phyloP scores from a whole-genome alignment of 495 filamentous ascomycete species.

The Coniosporium apollinis region DNA sequence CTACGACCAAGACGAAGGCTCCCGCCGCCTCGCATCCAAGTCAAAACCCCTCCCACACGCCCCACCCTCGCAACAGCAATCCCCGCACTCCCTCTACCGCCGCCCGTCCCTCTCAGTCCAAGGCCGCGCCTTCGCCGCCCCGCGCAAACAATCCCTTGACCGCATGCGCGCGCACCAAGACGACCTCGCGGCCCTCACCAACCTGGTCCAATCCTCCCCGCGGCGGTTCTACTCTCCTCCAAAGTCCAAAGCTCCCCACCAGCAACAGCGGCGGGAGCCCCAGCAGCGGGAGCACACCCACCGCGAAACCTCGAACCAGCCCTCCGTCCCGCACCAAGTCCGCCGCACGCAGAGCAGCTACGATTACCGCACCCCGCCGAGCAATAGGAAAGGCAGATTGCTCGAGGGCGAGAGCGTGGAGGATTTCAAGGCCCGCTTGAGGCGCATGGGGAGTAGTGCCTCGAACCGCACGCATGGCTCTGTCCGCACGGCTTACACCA shows the following conservation, averaged over 20 bases:
- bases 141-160: constrained; percentile 22
- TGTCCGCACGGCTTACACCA: too few species aligned
- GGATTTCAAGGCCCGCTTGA: constrained; percentile 7
- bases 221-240: constrained; percentile 10
- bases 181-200: constrained; percentile 16
- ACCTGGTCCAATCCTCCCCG: constrained; percentile 18
- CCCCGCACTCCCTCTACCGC: constrained; percentile 4
- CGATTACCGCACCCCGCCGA: constrained; percentile 18
- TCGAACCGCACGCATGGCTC: constrained; percentile 10
- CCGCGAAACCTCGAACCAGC: neutral
- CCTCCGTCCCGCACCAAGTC: neutral
- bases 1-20: too few species aligned
- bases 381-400: constrained; percentile 16
- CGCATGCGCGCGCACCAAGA: constrained; percentile 18
- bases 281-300: neutral
- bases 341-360: neutral
- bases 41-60: constrained; percentile 2
- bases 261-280: neutral
- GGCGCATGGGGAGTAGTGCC: constrained; percentile 11
- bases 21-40: too few species aligned
- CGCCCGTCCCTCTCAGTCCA: constrained; percentile 19
- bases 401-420: constrained; percentile 10
- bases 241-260: neutral
- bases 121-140: constrained; percentile 26
- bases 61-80: constrained; percentile 1